Evolutionary conservation across 371 early-diverging fungal species (phyloP), one percentile per base, ranked within the genome.

Genomic region (Globomyces sp.): DNA sequence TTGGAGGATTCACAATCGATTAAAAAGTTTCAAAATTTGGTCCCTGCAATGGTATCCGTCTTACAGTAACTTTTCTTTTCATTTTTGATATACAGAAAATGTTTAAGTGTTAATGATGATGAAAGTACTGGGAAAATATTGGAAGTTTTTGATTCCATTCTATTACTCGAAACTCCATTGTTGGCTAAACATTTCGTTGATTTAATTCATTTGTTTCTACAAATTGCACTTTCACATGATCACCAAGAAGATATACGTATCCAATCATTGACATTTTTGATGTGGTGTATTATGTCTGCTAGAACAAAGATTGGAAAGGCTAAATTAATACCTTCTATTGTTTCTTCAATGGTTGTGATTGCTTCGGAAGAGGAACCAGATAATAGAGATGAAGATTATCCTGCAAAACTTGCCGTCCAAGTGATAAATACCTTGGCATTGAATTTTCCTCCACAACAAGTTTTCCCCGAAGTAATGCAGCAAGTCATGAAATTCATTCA

Each of bases 1-100:
- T 73, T 77, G 40, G 86, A 84, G 1, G 83, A 88, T 41, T 83
- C 87, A 65, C 78, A 79, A 3, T 87, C 87, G 48, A 82, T 93
- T 73, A 78, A 77, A 74, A 74, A 77, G 53, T 90, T 91, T 73
- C 84, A 84, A 58, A 84, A 79, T 4, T 80, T 90, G 61, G 78
- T 94, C 43, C 95, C 95, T 8, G 70, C 84, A 49, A 93, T 95
- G 91, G 91, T 92, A 57, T 81, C 79, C 49, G 92, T 92, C 0
- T 80, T 94, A 55, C 87, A 91, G 24, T 24, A 24, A 24, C 24
- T 24, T 24, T 24, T 24, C 24, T 24, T 24, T 24, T 24, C 24
- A 24, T 24, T 24, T 24, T 24, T 24, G 24, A 24, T 24, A 24
- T 24, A 24, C 24, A 24, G 24, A 65, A 84, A 87, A 52, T 86